These are phyloP conservation scores for Penicillium digitatum DNA, from an alignment of 2,329 filamentous ascomycete genomes.

Conservation along the genomic window DNA sequence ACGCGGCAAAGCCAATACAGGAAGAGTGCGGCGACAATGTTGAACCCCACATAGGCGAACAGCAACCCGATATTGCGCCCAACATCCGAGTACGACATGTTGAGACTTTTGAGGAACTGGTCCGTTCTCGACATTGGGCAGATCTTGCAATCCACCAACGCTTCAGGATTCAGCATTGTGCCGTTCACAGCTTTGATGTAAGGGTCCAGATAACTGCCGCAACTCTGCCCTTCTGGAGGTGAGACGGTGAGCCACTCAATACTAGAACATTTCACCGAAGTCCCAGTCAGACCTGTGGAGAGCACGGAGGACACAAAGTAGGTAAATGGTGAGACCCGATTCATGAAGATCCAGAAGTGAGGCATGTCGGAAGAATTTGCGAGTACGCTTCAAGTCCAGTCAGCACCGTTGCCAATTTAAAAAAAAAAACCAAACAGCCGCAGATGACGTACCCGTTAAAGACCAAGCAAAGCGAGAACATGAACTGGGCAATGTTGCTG, in stretches of 20 bases:
- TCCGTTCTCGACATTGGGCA: conserved; percentile 39
- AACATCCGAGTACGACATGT: conserved; percentile 42
- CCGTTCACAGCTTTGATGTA: conserved; percentile 55
- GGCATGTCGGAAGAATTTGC: conserved; percentile 57
- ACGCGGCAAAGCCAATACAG: conserved; percentile 55
- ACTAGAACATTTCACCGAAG: conserved; percentile 31
- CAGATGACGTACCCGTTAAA: conserved; percentile 47
- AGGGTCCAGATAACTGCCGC: conserved; percentile 56
- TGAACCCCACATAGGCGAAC: conserved; percentile 53
- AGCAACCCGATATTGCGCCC: conserved; percentile 56
- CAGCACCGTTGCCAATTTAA: not conserved
- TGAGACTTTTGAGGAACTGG: conserved; percentile 50
- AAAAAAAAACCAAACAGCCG: not conserved
- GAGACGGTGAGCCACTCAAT: conserved; percentile 34
- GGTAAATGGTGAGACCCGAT: conserved; percentile 62
- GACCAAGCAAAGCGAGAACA: conserved; percentile 55
- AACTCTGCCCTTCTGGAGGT: conserved; percentile 60
- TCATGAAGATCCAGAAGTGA: conserved; percentile 76
- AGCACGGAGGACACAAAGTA: conserved; percentile 51
- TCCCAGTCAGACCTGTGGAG: conserved; percentile 32
- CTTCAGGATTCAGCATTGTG: conserved; percentile 60
- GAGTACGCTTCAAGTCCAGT: conserved; percentile 49
- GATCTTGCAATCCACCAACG: conserved; percentile 57
- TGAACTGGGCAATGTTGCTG: conserved; percentile 56
- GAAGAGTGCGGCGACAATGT: conserved; percentile 47